These are phyloP conservation scores for Naganishia vishniacii DNA, from an alignment of 768 basidiomycete genomes.

Conservation along the genomic window DNA sequence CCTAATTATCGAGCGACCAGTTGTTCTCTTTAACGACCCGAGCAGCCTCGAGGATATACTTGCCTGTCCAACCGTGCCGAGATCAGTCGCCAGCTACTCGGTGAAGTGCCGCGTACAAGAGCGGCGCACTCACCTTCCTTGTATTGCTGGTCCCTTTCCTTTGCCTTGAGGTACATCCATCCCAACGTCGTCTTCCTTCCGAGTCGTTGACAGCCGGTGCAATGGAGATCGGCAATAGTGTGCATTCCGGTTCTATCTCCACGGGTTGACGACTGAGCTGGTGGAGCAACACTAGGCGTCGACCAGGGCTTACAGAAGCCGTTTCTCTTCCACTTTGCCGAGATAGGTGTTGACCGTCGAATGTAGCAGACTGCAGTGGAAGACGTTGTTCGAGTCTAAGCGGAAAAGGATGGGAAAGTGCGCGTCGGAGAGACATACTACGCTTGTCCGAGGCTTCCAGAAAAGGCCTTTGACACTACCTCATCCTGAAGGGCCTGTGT, in stretches of 20 bases:
- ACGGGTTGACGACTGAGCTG: background rate
- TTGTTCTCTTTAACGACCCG: constrained; percentile 47
- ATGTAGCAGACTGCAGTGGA: constrained; percentile 39
- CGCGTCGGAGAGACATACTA: constrained; percentile 41
- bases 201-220: constrained; percentile 32
- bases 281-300: no score
- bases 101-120: background rate
- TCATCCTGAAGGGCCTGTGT: constrained; percentile 43
- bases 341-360: constrained; percentile 47
- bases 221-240: constrained; percentile 43
- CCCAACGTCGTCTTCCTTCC: constrained; percentile 33
- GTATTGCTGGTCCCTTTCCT: constrained; percentile 45
- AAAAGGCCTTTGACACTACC: constrained; percentile 47
- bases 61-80: constrained; percentile 31
- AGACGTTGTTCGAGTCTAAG: background rate
- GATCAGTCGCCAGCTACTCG: background rate
- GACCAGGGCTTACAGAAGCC: constrained; percentile 36
- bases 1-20: constrained; percentile 12
- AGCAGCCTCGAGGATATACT: constrained; percentile 45
- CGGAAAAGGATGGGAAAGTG: background rate
- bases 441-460: constrained; percentile 41
- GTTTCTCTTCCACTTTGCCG: constrained; percentile 42
- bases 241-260: constrained; percentile 43
- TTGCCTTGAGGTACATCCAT: constrained; percentile 47
- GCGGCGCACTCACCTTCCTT: constrained; percentile 41